Base-by-base conservation (phyloP, 371 early-diverging fungal species). In the Furculomyces boomerangus region DNA sequence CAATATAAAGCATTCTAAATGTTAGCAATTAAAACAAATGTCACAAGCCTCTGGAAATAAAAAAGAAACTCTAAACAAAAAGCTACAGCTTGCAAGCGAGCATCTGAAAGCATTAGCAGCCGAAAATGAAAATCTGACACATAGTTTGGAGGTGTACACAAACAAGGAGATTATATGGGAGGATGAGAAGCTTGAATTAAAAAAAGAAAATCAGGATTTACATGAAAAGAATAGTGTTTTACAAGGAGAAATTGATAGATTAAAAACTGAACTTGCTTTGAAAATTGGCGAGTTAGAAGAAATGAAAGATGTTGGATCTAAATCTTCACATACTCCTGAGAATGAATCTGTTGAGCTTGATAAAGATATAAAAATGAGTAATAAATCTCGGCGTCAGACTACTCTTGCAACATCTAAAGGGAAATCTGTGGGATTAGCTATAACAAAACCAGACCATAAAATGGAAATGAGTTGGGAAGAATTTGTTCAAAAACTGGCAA, bases 91-190 rank as follows among this genome's bases (percentile, higher is more conserved):
- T 20, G 57, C 57, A n/a, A 35, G 40, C 22, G 57, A 43, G 30
- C 57, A 57, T 52, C 52, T 57, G 20, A 50, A 53, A 26, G 37
- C 39, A 18, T 30, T 57, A n/a, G 45, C 57, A 2, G 39, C 26
- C 14, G 57, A 57, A 53, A 57, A 57, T 27, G 57, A 57, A 41
- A 50, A 57, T 16, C 24, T 52, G 32, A 14, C 51, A 3, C 1
- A 2, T 13, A 29, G 27, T 16, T 13, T 57, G 2, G 57, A 57
- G 2, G 39, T 24, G 18, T 37, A 35, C 13, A 3, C 32, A 5
- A 2, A 3, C 29, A 53, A 37, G 16, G 43, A 57, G 20, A 29
- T 16, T 3, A 18, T 25, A 16, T 30, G 41, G 31, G 30, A 48
- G 1, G 30, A 27, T 13, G 18, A 50, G n/a, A 56, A 52, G 25